phyloP scores from a whole-genome alignment of 83 land plant species.

The Picea abies region DNA sequence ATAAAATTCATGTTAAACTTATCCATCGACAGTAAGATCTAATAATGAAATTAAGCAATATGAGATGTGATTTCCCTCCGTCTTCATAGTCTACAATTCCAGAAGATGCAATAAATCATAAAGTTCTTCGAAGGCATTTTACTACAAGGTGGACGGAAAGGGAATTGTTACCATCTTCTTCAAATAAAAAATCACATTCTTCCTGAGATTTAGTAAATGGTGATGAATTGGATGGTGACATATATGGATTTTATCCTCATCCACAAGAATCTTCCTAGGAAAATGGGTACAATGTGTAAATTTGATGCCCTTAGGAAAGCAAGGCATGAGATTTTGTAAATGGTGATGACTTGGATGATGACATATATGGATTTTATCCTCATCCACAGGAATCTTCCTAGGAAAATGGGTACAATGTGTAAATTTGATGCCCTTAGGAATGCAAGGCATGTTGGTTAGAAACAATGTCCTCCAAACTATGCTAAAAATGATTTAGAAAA shows the following conservation, averaged over 20 bases:
- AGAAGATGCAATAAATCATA: slow-evolving; percentile 32
- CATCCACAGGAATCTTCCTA: slow-evolving; percentile 29
- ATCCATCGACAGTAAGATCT: too few species aligned
- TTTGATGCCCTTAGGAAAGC: slow-evolving; percentile 51
- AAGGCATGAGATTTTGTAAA: slow-evolving; percentile 30
- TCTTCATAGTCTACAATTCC: slow-evolving; percentile 27
- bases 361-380: slow-evolving; percentile 10
- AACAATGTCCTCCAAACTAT: slow-evolving; percentile 42
- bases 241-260: slow-evolving; percentile 16
- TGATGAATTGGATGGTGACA: background rate
- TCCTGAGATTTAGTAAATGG: slow-evolving; percentile 5
- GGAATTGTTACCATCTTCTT: slow-evolving; percentile 8
- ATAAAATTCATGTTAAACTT: too few species aligned
- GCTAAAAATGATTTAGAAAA: slow-evolving; percentile 46
- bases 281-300: slow-evolving; percentile 34
- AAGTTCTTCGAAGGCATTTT: slow-evolving; percentile 32
- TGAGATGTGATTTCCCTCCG: slow-evolving; percentile 74
- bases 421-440: slow-evolving; percentile 48
- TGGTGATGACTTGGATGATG: background rate
- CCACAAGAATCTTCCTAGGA: slow-evolving; percentile 28
- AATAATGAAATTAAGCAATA: too few species aligned
- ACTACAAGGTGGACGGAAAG: slow-evolving; percentile 13
- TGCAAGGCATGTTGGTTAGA: slow-evolving; percentile 64
- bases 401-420: slow-evolving; percentile 31
- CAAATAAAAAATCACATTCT: slow-evolving; percentile 15